phyloP scores from a whole-genome alignment of 768 basidiomycete species.

The Leccinum barrowsii region DNA sequence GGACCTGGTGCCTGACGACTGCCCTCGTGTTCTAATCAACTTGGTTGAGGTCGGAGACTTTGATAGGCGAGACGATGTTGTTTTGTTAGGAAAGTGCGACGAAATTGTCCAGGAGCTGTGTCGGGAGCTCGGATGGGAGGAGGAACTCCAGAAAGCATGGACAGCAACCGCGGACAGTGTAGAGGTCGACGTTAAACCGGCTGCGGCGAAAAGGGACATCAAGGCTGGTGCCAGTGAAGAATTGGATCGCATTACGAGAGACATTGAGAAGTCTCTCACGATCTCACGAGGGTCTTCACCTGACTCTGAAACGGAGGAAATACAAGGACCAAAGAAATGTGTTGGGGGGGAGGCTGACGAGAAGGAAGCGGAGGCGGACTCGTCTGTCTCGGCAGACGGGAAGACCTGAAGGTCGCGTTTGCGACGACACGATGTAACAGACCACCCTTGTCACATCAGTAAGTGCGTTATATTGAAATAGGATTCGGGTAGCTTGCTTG shows the following conservation, averaged over 20 bases:
- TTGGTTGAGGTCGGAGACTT: slow-evolving; percentile 76
- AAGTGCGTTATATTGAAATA: neutral
- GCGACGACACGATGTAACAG: neutral
- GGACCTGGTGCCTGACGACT: slow-evolving; percentile 46
- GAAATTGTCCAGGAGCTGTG: slow-evolving; percentile 59
- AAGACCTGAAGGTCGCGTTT: slow-evolving; percentile 2
- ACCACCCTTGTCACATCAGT: neutral
- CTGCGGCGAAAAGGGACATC: slow-evolving; percentile 3
- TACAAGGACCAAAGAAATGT: neutral
- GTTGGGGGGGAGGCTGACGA: neutral
- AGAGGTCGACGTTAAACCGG: slow-evolving; percentile 12
- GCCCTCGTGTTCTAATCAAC: slow-evolving; percentile 88
- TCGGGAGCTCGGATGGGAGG: slow-evolving; percentile 70
- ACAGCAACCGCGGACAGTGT: slow-evolving; percentile 40
- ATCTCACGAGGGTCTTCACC: slow-evolving; percentile 11
- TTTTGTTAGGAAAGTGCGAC: slow-evolving; percentile 71
- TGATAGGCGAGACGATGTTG: slow-evolving; percentile 53
- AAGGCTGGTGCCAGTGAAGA: slow-evolving; percentile 17
- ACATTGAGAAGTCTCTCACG: slow-evolving; percentile 19
- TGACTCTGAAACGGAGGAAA: neutral
- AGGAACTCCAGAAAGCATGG: slow-evolving; percentile 58
- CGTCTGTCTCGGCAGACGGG: slow-evolving; percentile 3
- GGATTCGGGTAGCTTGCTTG: neutral
- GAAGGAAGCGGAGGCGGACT: neutral
- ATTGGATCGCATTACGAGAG: slow-evolving; percentile 25